These are phyloP conservation scores for Myriosclerotinia scirpicola DNA, from an alignment of 2,329 filamentous ascomycete species.

Conservation along the genomic window DNA sequence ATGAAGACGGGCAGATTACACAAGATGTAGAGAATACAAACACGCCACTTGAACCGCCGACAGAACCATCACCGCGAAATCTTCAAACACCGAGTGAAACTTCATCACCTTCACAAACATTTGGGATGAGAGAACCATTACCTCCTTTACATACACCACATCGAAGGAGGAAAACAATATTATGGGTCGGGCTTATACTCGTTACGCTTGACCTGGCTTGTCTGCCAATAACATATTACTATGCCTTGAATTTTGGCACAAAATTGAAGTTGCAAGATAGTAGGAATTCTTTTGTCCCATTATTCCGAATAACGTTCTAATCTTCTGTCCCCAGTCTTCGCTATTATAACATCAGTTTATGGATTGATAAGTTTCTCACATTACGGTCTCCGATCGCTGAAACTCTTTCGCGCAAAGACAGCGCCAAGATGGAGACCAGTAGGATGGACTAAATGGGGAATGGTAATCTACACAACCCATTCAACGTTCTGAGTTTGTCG, in stretches of 20 bases:
- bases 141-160: conserved; percentile 35
- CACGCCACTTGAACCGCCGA: not conserved
- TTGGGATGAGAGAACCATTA: conserved; percentile 27
- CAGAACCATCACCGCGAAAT: conserved; percentile 6
- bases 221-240: conserved; percentile 36
- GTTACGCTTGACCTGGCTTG: conserved; percentile 33
- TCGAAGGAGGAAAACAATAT: conserved; percentile 28
- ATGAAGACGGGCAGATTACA: not conserved
- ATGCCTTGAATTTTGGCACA: conserved; percentile 36
- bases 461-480: conserved; percentile 27
- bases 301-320: conserved; percentile 14
- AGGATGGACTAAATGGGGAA: conserved; percentile 37
- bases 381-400: conserved; percentile 34
- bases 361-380: conserved; percentile 37
- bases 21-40: not conserved
- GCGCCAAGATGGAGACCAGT: conserved; percentile 33
- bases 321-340: conserved; percentile 30
- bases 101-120: conserved; percentile 13
- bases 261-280: conserved; percentile 33
- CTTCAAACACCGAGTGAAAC: conserved; percentile 8
- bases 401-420: conserved; percentile 31
- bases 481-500: not conserved
- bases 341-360: conserved; percentile 35
- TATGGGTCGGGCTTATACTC: conserved; percentile 28
- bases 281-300: conserved; percentile 20